Evolutionary conservation across 2,329 filamentous ascomycete genomes (phyloP).

Genomic region (Conoideocrella luteorostrata): DNA sequence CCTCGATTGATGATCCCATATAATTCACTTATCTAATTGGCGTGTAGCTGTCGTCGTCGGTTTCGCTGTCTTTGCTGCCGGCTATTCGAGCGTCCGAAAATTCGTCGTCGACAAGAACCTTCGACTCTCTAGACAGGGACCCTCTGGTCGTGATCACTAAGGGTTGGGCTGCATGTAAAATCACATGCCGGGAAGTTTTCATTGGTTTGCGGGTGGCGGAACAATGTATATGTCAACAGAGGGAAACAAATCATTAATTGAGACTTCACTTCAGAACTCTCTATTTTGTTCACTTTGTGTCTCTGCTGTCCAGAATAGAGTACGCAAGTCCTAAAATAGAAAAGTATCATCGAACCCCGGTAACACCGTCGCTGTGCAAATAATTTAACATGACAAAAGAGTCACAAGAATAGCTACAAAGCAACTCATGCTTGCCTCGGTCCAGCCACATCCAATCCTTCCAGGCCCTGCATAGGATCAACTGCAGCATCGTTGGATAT

Average conservation of each 20-base stretch:
- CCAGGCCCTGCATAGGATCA: constrained; percentile 93
- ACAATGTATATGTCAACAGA: constrained; percentile 14
- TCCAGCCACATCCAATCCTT: constrained; percentile 88
- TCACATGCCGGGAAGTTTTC: constrained; percentile 5
- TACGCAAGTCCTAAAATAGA: constrained; percentile 10
- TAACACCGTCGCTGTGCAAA: constrained; percentile 44
- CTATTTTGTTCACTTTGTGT: constrained; percentile 16
- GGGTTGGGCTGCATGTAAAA: constrained; percentile 4
- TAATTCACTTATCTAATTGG: constrained; percentile 3
- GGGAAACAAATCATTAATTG: constrained; percentile 12
- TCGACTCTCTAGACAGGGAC: constrained; percentile 68
- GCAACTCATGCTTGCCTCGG: constrained; percentile 64
- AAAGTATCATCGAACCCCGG: constrained; percentile 18
- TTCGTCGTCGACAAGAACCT: constrained; percentile 87
- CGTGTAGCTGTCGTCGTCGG: constrained; percentile 71
- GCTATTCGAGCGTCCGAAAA: constrained; percentile 78
- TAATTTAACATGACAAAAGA: constrained; percentile 16
- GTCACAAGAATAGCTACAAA: constrained; percentile 4
- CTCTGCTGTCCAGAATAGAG: constrained; percentile 12
- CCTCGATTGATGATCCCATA: background rate
- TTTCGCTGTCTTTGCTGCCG: constrained; percentile 74
- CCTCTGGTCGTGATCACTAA: constrained; percentile 31
- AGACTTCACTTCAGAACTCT: constrained; percentile 4
- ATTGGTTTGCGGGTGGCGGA: constrained; percentile 7
- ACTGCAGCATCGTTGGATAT: constrained; percentile 46